Evolutionary conservation across 805 yeast genomes (phyloP), one percentile per base, ranked within the genome.

Genomic region (Henningerozyma blattae): DNA sequence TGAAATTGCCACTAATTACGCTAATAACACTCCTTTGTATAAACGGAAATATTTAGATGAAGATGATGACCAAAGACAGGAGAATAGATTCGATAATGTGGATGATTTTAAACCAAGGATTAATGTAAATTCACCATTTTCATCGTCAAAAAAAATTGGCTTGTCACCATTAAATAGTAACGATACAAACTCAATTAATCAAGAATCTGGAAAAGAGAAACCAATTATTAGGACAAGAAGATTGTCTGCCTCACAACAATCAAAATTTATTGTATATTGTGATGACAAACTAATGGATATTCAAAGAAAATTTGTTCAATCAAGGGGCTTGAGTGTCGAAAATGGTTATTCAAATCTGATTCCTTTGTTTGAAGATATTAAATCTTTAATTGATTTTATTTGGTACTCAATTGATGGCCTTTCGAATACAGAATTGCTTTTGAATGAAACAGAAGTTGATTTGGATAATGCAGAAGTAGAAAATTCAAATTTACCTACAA

Each of bases 341-440:
- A 54, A 46, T 18, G 60, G 58, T 2, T 58, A 63, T 31, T 27
- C 37, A 4, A 39, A 52, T 2, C 38, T 62, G 9, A 32, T 42
- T 1, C 56, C 62, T 3, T 50, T 77, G 5, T 38, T 71, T 1
- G 41, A 34, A 0, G 81, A 75, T 28, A 45, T 77, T 18, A 60
- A 62, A 26, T 53, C 59, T 6, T 50, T 79, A 2, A 44, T 77
- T 3, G 72, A 68, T 31, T 60, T 82, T 27, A 54, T 81, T 5
- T 77, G 84, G 83, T 68, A 66, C 35, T 74, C 85, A 1, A 61
- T 78, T 14, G 65, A 62, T 28, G 46, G 52, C 12, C 39, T 46
- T 0, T 47, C 62, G 10, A 50, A 53, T 18, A 44, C 61, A 3
- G 54, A 54, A 17, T 38, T 42, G 29, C 39, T 47, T 14, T 39